Percentiles rank a stretch among this genome's conserved stretches.
Evolutionary conservation across 1,284 basidiomycete genomes (phyloP).

Genomic region (Schizophyllum amplum): DNA sequence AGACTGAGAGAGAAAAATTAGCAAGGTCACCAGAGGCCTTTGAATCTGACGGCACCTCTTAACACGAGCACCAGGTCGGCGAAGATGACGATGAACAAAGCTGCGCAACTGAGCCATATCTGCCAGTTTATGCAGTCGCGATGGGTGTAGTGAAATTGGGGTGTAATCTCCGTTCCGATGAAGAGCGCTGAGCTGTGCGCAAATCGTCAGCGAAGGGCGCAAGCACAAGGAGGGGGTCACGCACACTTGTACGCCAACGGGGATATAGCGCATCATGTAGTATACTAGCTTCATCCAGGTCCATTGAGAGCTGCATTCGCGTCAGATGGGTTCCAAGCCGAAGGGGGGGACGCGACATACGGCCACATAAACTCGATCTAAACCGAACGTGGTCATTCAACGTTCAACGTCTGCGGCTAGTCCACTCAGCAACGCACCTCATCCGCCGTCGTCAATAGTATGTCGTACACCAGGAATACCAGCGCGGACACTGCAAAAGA

Average conservation of each 20-base stretch:
- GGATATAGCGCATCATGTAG: constrained; percentile 26
- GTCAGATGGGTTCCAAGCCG: not conserved
- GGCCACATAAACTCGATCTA: constrained; percentile 31
- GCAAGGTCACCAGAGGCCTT: constrained; percentile 9
- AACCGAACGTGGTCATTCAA: not conserved
- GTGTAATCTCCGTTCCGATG: constrained; percentile 25
- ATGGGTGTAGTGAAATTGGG: constrained; percentile 23
- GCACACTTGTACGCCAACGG: constrained; percentile 27
- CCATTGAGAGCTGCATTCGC: constrained; percentile 21
- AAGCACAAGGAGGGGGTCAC: constrained; percentile 2
- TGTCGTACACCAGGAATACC: constrained; percentile 23
- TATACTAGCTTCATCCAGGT: constrained; percentile 24
- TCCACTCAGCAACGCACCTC: constrained; percentile 20
- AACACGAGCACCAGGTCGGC: constrained; percentile 30
- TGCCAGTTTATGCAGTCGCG: constrained; percentile 32
- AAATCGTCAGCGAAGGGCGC: constrained; percentile 8
- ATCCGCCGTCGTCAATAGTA: constrained; percentile 23
- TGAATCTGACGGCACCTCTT: constrained; percentile 15
- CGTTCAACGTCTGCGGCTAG: not conserved
- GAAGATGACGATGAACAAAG: constrained; percentile 17
- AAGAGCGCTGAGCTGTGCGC: constrained; percentile 23
- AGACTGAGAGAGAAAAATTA: constrained; percentile 20
- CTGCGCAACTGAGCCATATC: constrained; percentile 27
- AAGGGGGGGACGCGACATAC: constrained; percentile 17
- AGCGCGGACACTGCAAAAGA: constrained; percentile 20